Evolutionary conservation across 2,329 filamentous ascomycete species (phyloP), one percentile per base, ranked within the genome.

Genomic region (Fusarium lateritium): DNA sequence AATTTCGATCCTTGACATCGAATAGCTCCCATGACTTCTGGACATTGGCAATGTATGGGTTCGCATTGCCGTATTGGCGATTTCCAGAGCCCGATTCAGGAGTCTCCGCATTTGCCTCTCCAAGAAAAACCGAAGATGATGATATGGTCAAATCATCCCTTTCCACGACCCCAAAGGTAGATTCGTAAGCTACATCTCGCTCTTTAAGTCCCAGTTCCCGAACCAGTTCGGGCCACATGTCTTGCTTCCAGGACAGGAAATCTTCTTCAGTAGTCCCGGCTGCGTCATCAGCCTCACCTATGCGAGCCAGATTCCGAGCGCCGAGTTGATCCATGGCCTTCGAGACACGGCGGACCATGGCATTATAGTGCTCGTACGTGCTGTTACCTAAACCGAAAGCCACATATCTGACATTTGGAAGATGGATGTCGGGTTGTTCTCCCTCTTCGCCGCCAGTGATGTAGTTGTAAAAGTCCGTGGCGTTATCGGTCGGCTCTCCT

Each of bases 191-290:
- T 17, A 39, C 43, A 19, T 55, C 33, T 7, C 43, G 19, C 24
- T 50, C 43, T 7, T 50, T 5, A 0, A 55, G 52, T 3, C 33
- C 33, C 28, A 50, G 31, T 11, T 50, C 52, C n/a, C 36, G 15
- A 3, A 50, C 15, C 2, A 55, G 22, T 15, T 19, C 49, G 14
- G 43, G 43, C 52, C 52, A 55, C 52, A 55, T 55, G 17, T 39
- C 43, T 9, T 55, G 52, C n/a, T 55, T 55, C 52, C 52, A 55
- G 0, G 52, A 26, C 33, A 55, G 3, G n/a, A 55, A 55, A 33
- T 55, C 52, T 5, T 55, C 52, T 15, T 55, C 43, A 3, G 52
- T 55, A 1, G 52, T 55, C 0, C 52, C 52, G 15, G 31, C 28
- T 1, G 52, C 52, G 21, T 55, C 52, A 11, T 55, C 52, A 1